Base-by-base conservation (phyloP, 306 rosid species). In the Acacia melanoxylon region DNA sequence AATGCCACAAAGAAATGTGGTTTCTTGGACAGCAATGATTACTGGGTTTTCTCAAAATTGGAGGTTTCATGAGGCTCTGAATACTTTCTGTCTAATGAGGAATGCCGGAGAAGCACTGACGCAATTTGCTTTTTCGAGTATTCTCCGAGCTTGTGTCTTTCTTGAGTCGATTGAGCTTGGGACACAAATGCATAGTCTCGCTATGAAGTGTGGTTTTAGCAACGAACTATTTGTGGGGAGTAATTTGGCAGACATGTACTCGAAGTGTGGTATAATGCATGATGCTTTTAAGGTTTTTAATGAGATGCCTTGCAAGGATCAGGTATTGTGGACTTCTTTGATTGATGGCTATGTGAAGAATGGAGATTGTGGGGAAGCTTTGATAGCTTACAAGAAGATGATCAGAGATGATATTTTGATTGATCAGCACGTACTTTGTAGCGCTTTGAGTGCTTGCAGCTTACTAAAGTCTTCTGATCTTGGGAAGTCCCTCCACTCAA, bases 21-120 rank as follows among this genome's bases (percentile, higher is more conserved):
- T 91, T 81, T 87, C 95, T 40, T 89, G 91, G 91, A 87, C 90
- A 0, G 79, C 90, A 15, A 83, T 91, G 91, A 80, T 91, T 25
- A 84, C 90, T 40, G 91, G 82, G 61, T 87, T 86, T 86, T 85
- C 83, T 37, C 93, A 83, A 52, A 88, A 83, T 63, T 62, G 33
- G 73, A 77, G 86, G 86, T 86, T 86, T 81, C 52, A 45, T 5
- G 86, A 89, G 77, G 86, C 91, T 25, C 24, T 89, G 51, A 4
- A 76, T 42, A 49, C 84, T 25, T 88, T 89, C 72, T 80, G 85
- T 63, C 74, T 74, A 29, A 86, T 89, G 93, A 85, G 81, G 74
- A 25, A 40, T 56, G 81, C 82, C 13, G 90, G 87, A 33, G 76
- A 79, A 76, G 65, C 19, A 68, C 85, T 86, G 15, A 82, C 85